Evolutionary conservation across 495 filamentous ascomycete species (phyloP), one percentile per base, ranked within the genome.

Genomic region (Penicillium lagena): DNA sequence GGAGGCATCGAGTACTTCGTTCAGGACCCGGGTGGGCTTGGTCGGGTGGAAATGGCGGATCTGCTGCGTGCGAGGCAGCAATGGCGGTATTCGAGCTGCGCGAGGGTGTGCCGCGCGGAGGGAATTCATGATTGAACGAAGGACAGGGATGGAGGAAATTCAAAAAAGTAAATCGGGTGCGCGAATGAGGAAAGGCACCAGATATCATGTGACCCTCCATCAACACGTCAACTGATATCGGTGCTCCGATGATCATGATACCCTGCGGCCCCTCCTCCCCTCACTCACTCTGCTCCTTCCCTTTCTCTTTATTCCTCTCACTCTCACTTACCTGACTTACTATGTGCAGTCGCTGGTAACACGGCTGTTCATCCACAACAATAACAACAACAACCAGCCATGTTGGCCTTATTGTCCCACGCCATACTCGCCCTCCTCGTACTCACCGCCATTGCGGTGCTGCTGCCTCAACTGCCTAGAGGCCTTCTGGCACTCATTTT

Each of bases 21-120:
- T 72, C 45, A 83, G 47, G 35, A 71, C 62, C 12, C 51, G 62
- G 7, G 55, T 43, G 12, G 51, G 64, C 48, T 53, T 62, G 36
- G 76, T 72, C 12, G 65, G 58, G 49, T 77, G 69, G 58, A 80
- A 76, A 15, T 63, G 46, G 17, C 75, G 70, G 41, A 58, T 50
- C 29, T 69, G 22, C 22, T 22, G 67, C 35, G 51, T 56, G 17
- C 9, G 42, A 6, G 45, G 1, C 31, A 43, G 41, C 31, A 28
- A 39, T 29, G 30, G 15, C 27, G 35, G 36, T 22, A 37, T 40
- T 32, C 39, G 48, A 32, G 39, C 34, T 13, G 56, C 38, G 4
- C 31, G 50, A 1, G 9, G 32, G 32, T 27, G n/a, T 34, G 41
- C 30, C 32, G 39, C n/a, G 40, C 30, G 22, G 39, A 47, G 11